Base-by-base conservation (phyloP, 2,329 filamentous ascomycete species). In the Thielaviopsis punctulata region DNA sequence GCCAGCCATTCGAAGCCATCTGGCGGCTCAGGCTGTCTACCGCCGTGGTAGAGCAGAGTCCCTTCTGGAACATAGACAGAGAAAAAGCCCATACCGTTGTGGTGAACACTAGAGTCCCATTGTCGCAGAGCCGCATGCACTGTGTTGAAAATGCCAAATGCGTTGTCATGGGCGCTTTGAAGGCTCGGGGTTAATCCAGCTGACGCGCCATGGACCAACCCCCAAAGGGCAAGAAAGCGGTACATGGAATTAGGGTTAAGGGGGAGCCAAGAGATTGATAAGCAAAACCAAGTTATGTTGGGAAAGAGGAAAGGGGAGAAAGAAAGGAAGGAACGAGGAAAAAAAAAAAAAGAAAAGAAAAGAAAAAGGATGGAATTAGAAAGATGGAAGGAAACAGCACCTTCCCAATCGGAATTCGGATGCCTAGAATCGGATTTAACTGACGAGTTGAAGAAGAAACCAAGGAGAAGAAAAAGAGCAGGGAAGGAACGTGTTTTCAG, bases 61-160 rank as follows among this genome's bases (percentile, higher is more conserved):
- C 78, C 81, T 18, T 69, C 67, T 0, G 83, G 82, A 0, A 88
- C 72, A 0, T 71, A 73, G 1, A 75, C 82, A 0, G 82, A 69
- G 59, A 86, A 84, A 58, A 84, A 73, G 1, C 79, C 78, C 71
- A 88, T 80, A 52, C 84, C 84, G 61, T 88, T 88, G 63, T 88
- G 84, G 54, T 84, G 73, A 2, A 85, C 61, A 0, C 81, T 80
- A 0, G 80, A 84, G 1, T 81, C 83, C 76, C 80, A 88, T 68
- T 87, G 82, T 33, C 84, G 73, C 68, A 84, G 79, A 1, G 82
- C 81, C 9, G 79, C 79, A 57, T 86, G 79, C 18, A 87, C 68
- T 15, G 80, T 73, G 60, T 87, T 87, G 72, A 87, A 87, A 52
- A 87, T 76, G 56, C 76, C 72, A 57, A 77, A 73, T 7, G 76